Conservation (phyloP, 2,329 filamentous ascomycete species). For the Madurella fahalii region DNA sequence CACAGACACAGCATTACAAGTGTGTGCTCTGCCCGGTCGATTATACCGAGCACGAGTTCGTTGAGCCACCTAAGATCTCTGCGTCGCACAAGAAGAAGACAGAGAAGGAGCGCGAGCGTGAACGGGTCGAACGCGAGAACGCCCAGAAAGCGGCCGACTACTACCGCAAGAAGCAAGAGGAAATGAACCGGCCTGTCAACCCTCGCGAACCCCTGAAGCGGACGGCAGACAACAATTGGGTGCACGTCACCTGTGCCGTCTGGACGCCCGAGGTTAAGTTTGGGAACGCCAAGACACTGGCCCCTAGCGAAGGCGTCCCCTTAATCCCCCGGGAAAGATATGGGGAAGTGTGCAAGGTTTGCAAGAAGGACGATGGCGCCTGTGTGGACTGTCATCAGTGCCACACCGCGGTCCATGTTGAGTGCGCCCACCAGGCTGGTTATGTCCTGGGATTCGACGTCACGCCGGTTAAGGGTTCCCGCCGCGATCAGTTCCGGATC, state of each 20-base stretch:
- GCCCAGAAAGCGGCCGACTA: conserved; percentile 74
- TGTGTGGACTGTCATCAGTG: conserved; percentile 81
- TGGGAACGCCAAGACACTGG: conserved; percentile 74
- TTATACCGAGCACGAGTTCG: conserved; percentile 74
- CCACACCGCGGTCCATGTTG: conserved; percentile 70
- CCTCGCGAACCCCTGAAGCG: conserved; percentile 90
- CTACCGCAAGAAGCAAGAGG: conserved; percentile 77
- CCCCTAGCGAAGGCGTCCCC: conserved; percentile 85
- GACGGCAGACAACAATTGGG: conserved; percentile 96
- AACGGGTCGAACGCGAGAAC: conserved; percentile 79
- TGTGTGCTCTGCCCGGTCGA: conserved; percentile 88
- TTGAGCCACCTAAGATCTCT: conserved; percentile 71
- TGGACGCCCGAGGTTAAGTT: conserved; percentile 94
- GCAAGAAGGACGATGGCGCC: conserved; percentile 70
- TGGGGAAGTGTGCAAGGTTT: conserved; percentile 77
- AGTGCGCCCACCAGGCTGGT: conserved; percentile 80
- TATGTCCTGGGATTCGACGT: conserved; percentile 89
- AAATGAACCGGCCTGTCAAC: conserved; percentile 74
- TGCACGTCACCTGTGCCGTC: conserved; percentile 88
- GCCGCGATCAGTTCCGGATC: conserved; percentile 74
- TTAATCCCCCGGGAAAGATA: conserved; percentile 71
- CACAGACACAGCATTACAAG: conserved; percentile 65
- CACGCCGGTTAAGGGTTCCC: conserved; percentile 80
- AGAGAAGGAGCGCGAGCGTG: conserved; percentile 86
- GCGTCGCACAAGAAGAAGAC: conserved; percentile 74